Evolutionary conservation across 1,139 yeast genomes (phyloP).

Genomic region (Spencermartinsiella ligniputridi): DNA sequence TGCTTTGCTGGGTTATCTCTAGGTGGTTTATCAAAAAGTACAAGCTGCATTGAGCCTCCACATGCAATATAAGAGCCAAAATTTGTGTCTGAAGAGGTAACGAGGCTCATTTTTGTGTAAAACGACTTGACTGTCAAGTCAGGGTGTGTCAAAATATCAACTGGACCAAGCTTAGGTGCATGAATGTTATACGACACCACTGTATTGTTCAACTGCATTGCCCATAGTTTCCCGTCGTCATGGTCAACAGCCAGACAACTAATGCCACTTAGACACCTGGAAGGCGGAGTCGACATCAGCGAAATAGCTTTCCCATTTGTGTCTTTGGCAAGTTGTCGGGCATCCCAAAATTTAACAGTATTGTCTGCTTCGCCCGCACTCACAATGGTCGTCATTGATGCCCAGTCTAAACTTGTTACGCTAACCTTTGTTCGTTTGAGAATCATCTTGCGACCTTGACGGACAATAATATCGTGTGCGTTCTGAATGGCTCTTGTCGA

Average conservation of each 20-base stretch:
- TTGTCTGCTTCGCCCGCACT: slow-evolving; percentile 19
- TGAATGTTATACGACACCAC: slow-evolving; percentile 17
- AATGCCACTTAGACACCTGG: slow-evolving; percentile 12
- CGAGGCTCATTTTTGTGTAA: slow-evolving; percentile 14
- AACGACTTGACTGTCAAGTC: slow-evolving; percentile 16
- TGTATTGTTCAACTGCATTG: slow-evolving; percentile 20
- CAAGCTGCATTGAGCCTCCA: slow-evolving; percentile 16
- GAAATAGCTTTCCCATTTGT: slow-evolving; percentile 4
- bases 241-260: slow-evolving; percentile 22
- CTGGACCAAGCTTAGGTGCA: slow-evolving; percentile 9
- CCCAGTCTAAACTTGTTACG: slow-evolving; percentile 23
- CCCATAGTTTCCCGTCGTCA: slow-evolving; percentile 19
- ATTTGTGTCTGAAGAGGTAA: slow-evolving; percentile 9
- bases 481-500: neutral
- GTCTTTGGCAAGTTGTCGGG: slow-evolving; percentile 13
- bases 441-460: slow-evolving; percentile 8
- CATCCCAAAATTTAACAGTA: slow-evolving; percentile 26
- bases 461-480: slow-evolving; percentile 1
- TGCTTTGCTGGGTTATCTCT: slow-evolving; percentile 1
- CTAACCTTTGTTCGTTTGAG: slow-evolving; percentile 16
- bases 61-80: slow-evolving; percentile 19
- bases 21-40: slow-evolving; percentile 17
- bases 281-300: neutral
- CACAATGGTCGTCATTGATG: slow-evolving; percentile 14
- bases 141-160: slow-evolving; percentile 15